Conservation (phyloP, 805 yeast species). For the Saccharomycopsis fermentans region DNA sequence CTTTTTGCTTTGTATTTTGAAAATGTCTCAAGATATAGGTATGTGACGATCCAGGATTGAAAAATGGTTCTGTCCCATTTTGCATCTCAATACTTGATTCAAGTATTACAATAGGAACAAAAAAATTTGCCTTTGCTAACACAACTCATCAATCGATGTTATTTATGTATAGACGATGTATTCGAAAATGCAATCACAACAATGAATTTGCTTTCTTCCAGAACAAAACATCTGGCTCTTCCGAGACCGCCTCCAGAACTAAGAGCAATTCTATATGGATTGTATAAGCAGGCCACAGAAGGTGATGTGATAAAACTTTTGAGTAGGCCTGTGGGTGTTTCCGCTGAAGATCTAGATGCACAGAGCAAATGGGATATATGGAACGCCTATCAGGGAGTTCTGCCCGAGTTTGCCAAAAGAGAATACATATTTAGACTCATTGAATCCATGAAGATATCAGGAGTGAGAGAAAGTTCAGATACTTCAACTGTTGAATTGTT, state of each 20-base stretch:
- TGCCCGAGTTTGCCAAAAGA: conserved; percentile 63
- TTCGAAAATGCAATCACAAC: conserved; percentile 77
- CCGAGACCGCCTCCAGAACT: conserved; percentile 71
- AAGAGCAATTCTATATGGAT: conserved; percentile 62
- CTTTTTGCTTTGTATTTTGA: no score
- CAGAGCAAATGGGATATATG: conserved; percentile 80
- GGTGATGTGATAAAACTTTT: conserved; percentile 68
- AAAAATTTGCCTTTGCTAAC: background rate
- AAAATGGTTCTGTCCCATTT: background rate
- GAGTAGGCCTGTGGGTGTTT: conserved; percentile 52
- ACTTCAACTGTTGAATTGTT: background rate
- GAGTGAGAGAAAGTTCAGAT: background rate
- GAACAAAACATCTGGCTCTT: conserved; percentile 49
- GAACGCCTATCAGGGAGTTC: conserved; percentile 62
- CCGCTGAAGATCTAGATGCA: conserved; percentile 56
- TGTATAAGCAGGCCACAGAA: conserved; percentile 84
- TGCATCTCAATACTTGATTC: no score
- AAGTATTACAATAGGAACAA: no score
- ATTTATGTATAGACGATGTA: conserved; percentile 44
- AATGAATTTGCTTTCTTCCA: conserved; percentile 58
- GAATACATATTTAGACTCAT: conserved; percentile 57
- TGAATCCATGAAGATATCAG: conserved; percentile 42
- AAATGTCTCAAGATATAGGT: background rate
- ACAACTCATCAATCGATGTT: background rate
- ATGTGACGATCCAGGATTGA: background rate